Base-by-base conservation (phyloP, 2,329 filamentous ascomycete species). In the Bertia moriformis region DNA sequence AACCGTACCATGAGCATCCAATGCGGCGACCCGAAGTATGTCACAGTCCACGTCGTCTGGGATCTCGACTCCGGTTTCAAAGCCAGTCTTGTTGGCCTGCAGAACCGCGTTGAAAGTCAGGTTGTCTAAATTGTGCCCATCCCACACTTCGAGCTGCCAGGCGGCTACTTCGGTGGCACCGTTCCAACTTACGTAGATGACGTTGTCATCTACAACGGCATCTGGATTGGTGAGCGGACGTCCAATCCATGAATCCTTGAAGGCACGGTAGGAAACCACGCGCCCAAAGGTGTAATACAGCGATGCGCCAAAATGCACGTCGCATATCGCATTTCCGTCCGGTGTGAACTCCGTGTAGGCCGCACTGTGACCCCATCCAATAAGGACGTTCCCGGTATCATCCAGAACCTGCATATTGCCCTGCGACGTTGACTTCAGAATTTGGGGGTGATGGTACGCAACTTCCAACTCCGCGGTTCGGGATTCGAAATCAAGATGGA, bases 281-380 rank as follows among this genome's bases (percentile, higher is more conserved):
- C 22, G 49, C 36, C 44, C 46, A 44, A 45, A 44, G 2, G 40
- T 38, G 39, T 40, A 45, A 3, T 44, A 38, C 2, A 45, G 37
- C 22, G 53, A 54, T 38, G 47, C 50, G n/a, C 54, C 59, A 37
- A 63, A 58, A 39, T 65, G 61, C 1, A 59, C 54, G 35, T 62
- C 57, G 40, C 61, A 60, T 4, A 67, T 49, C 3, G 61, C 48
- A 4, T 54, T 51, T 19, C 63, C 63, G 24, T 58, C 50, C 14
- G 48, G 38, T 1, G 54, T 45, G 47, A 56, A 70, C 46, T 74
- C 69, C 12, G 60, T 67, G 41, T 61, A 63, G 0, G 63, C 60
- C 1, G 66, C 63, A 12, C 57, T 58, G n/a, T 65, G 62, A 10
- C 69, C 66, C 58, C 61, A 72, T 19, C 62, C 65, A 5, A 69